phyloP scores from a whole-genome alignment of 306 rosid species.

The Vicia faba region DNA sequence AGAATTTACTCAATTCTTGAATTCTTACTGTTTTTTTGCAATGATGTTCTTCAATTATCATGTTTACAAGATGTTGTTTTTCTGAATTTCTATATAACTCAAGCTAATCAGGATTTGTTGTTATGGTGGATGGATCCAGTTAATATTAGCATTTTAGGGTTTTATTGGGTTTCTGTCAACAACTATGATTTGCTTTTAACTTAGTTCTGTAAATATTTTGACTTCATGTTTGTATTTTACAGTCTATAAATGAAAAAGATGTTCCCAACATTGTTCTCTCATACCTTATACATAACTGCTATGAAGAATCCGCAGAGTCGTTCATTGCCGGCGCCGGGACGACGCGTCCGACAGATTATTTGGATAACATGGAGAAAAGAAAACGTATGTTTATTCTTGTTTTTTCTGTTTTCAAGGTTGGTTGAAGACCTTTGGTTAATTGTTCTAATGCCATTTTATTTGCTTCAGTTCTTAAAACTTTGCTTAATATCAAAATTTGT shows the following conservation, averaged over 20 bases:
- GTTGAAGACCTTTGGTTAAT: neutral
- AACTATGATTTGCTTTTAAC: neutral
- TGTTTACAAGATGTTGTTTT: too few relatives aligned
- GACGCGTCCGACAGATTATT: slow-evolving; percentile 59
- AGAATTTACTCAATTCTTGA: too few relatives aligned
- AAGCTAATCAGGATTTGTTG: too few relatives aligned
- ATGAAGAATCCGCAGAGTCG: slow-evolving; percentile 75
- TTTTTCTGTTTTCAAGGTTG: slow-evolving; percentile 7
- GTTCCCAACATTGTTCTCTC: slow-evolving; percentile 64
- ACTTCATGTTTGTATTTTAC: slow-evolving; percentile 29
- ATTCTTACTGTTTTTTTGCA: too few relatives aligned
- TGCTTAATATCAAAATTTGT: neutral
- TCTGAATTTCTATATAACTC: too few relatives aligned
- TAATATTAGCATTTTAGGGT: slow-evolving; percentile 10
- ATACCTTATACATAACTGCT: slow-evolving; percentile 88
- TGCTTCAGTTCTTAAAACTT: neutral
- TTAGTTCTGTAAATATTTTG: slow-evolving; percentile 7
- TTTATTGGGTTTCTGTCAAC: neutral
- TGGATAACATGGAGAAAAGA: slow-evolving; percentile 83
- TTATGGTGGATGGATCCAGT: neutral
- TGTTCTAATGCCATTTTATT: neutral
- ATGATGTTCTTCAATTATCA: too few relatives aligned
- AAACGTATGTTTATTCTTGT: slow-evolving; percentile 55
- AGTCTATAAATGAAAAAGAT: slow-evolving; percentile 73
- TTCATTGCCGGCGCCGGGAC: slow-evolving; percentile 71